These are phyloP conservation scores for Chlorella sp. DNA, from an alignment of 139 green algal genomes.

Conservation along the genomic window DNA sequence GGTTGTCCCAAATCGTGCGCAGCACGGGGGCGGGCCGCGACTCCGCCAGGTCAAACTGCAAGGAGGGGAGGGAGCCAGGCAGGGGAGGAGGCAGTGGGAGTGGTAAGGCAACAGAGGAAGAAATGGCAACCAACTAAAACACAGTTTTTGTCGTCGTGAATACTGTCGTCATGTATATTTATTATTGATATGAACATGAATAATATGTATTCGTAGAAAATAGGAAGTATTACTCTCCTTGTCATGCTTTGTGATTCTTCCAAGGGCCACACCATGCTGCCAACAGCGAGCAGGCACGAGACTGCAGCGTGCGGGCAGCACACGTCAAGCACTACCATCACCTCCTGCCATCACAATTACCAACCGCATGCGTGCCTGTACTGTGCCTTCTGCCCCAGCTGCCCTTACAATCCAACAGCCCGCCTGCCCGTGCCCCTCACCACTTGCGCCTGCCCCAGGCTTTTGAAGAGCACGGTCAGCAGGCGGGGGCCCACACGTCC, in stretches of 20 bases:
- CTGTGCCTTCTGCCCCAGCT: neutral
- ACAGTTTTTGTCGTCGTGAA: too few species aligned
- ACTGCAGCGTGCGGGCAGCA: neutral
- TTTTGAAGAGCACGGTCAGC: conserved; percentile 62
- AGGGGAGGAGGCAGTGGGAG: neutral
- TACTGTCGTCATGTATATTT: too few species aligned
- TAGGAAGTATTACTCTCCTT: too few species aligned
- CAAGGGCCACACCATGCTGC: neutral
- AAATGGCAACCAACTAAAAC: too few species aligned
- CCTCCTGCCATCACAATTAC: too few species aligned
- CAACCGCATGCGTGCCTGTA: neutral
- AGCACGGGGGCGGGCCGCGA: conserved; percentile 78
- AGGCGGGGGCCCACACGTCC: conserved; percentile 74
- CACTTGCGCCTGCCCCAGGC: conserved; percentile 73
- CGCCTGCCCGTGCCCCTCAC: neutral
- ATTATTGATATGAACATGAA: too few species aligned
- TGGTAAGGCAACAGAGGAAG: too few species aligned
- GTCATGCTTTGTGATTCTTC: too few species aligned
- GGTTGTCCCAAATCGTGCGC: conserved; percentile 71
- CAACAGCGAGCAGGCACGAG: too few species aligned
- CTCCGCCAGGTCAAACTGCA: conserved; percentile 83
- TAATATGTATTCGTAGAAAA: too few species aligned
- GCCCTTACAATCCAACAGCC: neutral
- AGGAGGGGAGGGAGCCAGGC: neutral
- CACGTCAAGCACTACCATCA: too few species aligned